Evolutionary conservation across 257 asterid species (phyloP), one percentile per base, ranked within the genome.

Genomic region (Petrea volubilis): DNA sequence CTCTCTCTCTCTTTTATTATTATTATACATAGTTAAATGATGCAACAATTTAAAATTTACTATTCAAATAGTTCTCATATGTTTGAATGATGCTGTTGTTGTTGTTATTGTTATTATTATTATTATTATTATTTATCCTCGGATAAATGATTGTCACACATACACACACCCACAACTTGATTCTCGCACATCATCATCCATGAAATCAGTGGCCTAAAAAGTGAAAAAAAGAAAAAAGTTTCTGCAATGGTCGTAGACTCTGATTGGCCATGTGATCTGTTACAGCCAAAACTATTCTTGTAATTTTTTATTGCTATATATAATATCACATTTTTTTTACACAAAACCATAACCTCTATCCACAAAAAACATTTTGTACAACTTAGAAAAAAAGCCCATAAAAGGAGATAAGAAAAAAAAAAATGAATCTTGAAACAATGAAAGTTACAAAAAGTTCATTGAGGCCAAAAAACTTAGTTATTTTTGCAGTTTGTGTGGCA

Each of bases 181-280:
- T 40, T 24, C 15, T 40, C 24, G 25, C 23, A 24, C 17, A 67
- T 67, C 40, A 23, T 52, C 5, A 4, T 68, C 58, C 25, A 10
- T 18, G 63, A 38, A 43, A 24, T 7, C 46, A 55, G 58, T 28
- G 68, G 23, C 55, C 49, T 17, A 7, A 43, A 70, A 28, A 61
- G 63, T 18, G 66, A 38, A 18, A 24, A n/a, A n/a, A n/a, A n/a
- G n/a, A n/a, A n/a, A n/a, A 25, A 24, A 69, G 31, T 11, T 18
- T 21, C 21, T 49, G 60, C 52, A 74, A 36, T 15, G 36, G 68
- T 31, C 61, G 40, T n/a, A n/a, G n/a, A 40, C 25, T 18, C 27
- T 75, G 52, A 28, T 71, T 50, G 67, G 49, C 64, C 78, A 74
- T 60, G 75, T 75, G 80, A 68, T 77, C 76, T 29, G 68, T 70